These are phyloP conservation scores for Trebouxia sp. DNA, from an alignment of 139 green algal species.

Conservation along the genomic window DNA sequence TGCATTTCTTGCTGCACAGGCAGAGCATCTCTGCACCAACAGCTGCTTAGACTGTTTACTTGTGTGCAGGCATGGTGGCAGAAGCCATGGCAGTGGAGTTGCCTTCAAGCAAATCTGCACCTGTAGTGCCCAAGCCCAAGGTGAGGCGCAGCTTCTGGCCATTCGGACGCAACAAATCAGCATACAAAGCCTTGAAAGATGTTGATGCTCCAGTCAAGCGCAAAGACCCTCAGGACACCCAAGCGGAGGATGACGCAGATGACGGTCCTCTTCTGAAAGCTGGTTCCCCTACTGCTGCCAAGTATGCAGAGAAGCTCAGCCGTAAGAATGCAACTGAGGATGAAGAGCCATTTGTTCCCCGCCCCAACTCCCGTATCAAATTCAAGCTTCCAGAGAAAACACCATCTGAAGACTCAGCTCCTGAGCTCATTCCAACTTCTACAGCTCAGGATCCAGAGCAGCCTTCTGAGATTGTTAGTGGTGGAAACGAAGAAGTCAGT, in stretches of 20 bases:
- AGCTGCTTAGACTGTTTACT: too few relatives aligned
- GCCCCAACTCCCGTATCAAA: neutral
- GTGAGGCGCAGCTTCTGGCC: slow-evolving; percentile 3
- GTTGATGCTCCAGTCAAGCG: neutral
- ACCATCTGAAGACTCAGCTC: neutral
- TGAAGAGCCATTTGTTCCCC: slow-evolving; percentile 7
- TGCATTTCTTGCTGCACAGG: too few relatives aligned
- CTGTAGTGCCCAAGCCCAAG: neutral
- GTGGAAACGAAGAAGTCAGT: neutral
- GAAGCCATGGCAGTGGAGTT: slow-evolving; percentile 17
- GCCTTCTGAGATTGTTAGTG: too few relatives aligned
- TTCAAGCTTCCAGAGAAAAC: neutral
- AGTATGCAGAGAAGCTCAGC: slow-evolving; percentile 2
- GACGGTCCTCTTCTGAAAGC: neutral
- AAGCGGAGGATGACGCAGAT: neutral
- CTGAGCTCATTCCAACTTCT: too few relatives aligned
- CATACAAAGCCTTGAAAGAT: slow-evolving; percentile 9
- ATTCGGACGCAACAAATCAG: neutral
- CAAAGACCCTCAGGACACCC: neutral
- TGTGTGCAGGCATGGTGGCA: neutral
- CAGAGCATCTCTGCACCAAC: too few relatives aligned
- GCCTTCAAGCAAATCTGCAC: slow-evolving; percentile 1
- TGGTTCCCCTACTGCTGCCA: neutral
- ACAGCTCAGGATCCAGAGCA: too few relatives aligned
- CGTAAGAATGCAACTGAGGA: neutral